These are phyloP conservation scores for Microstegium vimineum DNA, from an alignment of 176 grass and related monocot genomes.

Conservation along the genomic window DNA sequence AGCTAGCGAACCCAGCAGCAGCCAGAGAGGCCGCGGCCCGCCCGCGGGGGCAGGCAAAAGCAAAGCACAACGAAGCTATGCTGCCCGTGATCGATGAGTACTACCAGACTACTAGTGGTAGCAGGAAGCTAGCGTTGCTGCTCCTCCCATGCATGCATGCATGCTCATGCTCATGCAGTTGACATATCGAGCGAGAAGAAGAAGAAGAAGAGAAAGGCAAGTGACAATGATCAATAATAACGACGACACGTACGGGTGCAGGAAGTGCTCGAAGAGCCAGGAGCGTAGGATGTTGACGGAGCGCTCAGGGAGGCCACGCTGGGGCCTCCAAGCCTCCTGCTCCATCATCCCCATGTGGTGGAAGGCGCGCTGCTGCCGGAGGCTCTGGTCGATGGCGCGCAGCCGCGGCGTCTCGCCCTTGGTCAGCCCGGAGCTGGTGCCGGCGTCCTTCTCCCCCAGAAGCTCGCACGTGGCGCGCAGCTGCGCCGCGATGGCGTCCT, in stretches of 20 bases:
- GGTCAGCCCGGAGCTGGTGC: constrained; percentile 68
- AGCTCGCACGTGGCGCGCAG: constrained; percentile 70
- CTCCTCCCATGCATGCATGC: not conserved
- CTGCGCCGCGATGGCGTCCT: constrained; percentile 80
- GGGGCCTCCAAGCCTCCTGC: constrained; percentile 95
- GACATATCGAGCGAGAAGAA: not conserved
- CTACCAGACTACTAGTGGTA: no score
- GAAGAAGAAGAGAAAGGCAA: not conserved
- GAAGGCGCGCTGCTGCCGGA: constrained; percentile 95
- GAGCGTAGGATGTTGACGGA: constrained; percentile 75
- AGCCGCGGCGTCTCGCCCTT: constrained; percentile 96
- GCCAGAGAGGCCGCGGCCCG: not conserved
- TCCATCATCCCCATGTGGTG: constrained; percentile 99
- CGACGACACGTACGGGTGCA: constrained; percentile 77
- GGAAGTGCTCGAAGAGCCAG: constrained; percentile 99
- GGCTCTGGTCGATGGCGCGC: constrained; percentile 78
- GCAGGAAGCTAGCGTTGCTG: no score
- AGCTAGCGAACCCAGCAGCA: not conserved
- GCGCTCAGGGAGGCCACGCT: constrained; percentile 93
- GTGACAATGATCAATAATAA: no score
- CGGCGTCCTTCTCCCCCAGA: constrained; percentile 83
- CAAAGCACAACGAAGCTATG: constrained; percentile 60
- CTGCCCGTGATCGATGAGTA: constrained; percentile 25
- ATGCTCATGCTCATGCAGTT: no score
- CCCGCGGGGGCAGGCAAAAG: not conserved